Evolutionary conservation across 768 basidiomycete genomes (phyloP).

Genomic region (Rhodosporidiobolus sp.): DNA sequence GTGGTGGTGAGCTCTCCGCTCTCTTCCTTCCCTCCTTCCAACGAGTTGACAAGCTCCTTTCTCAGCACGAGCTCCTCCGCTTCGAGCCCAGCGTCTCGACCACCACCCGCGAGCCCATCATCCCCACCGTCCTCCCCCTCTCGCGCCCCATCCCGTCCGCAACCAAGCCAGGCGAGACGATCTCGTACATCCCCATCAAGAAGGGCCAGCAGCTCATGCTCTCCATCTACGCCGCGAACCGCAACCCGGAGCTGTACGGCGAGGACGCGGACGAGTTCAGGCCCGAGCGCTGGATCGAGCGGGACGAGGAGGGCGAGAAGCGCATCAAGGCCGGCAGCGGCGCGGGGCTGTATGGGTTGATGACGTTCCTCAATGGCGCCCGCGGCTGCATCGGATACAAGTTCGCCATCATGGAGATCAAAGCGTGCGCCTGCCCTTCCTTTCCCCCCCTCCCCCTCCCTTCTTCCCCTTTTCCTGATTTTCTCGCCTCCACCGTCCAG

Average conservation of each 20-base stretch:
- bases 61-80: slow-evolving; percentile 63
- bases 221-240: slow-evolving; percentile 62
- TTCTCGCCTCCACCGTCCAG: not conserved
- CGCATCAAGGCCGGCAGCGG: slow-evolving; percentile 42
- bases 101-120: slow-evolving; percentile 63
- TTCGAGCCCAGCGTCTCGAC: slow-evolving; percentile 75
- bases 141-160: slow-evolving; percentile 34
- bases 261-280: slow-evolving; percentile 62
- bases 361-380: slow-evolving; percentile 4
- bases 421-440: not conserved
- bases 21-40: no score
- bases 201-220: slow-evolving; percentile 61
- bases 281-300: slow-evolving; percentile 57
- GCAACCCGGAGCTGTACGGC: slow-evolving; percentile 60
- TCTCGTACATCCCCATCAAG: slow-evolving; percentile 48
- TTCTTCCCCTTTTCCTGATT: not conserved
- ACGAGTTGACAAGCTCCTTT: no score
- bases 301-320: slow-evolving; percentile 45
- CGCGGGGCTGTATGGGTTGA: slow-evolving; percentile 57
- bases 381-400: slow-evolving; percentile 4
- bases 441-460: not conserved
- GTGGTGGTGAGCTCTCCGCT: not conserved
- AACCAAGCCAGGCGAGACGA: slow-evolving; percentile 1
- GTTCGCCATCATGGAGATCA: slow-evolving; percentile 10
- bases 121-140: slow-evolving; percentile 73